Conservation (phyloP, 768 basidiomycete species). For the Boletus tomentosulus region DNA sequence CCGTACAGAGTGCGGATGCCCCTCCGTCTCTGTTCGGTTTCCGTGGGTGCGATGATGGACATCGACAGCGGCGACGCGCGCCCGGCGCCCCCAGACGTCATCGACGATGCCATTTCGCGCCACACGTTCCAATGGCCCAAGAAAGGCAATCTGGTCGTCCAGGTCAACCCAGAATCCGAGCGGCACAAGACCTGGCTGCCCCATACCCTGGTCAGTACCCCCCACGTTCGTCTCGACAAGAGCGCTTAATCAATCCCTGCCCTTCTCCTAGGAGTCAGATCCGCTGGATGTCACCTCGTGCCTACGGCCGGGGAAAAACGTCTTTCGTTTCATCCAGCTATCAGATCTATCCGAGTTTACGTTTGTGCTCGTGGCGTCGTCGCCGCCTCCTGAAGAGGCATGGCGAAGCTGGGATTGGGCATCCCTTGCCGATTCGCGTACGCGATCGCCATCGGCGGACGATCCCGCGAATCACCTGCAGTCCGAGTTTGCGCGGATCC, state of each 20-base stretch:
- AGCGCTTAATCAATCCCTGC: not conserved
- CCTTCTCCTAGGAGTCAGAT: constrained; percentile 21
- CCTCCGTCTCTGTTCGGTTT: constrained; percentile 23
- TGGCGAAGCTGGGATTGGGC: constrained; percentile 25
- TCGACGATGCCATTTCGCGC: constrained; percentile 10
- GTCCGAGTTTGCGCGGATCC: constrained; percentile 18
- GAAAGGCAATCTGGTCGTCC: constrained; percentile 42
- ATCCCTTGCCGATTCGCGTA: constrained; percentile 3
- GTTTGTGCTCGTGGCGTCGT: constrained; percentile 43
- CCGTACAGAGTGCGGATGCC: constrained; percentile 15
- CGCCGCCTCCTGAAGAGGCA: constrained; percentile 17
- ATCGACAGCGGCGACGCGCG: not conserved
- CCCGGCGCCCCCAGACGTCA: not conserved
- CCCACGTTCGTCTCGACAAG: not conserved
- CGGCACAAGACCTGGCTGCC: constrained; percentile 42
- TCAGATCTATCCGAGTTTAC: constrained; percentile 37
- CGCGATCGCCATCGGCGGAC: not conserved
- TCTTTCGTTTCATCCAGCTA: constrained; percentile 49
- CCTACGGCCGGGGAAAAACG: constrained; percentile 43
- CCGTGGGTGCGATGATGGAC: not conserved
- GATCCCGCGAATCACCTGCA: not conserved
- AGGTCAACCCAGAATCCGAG: constrained; percentile 38
- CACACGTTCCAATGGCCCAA: constrained; percentile 38
- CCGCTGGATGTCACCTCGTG: constrained; percentile 40
- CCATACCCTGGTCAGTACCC: constrained; percentile 35